Evolutionary conservation across 1,284 basidiomycete genomes (phyloP), one percentile per base, ranked within the genome.

Genomic region (Ganoderma multipileum): DNA sequence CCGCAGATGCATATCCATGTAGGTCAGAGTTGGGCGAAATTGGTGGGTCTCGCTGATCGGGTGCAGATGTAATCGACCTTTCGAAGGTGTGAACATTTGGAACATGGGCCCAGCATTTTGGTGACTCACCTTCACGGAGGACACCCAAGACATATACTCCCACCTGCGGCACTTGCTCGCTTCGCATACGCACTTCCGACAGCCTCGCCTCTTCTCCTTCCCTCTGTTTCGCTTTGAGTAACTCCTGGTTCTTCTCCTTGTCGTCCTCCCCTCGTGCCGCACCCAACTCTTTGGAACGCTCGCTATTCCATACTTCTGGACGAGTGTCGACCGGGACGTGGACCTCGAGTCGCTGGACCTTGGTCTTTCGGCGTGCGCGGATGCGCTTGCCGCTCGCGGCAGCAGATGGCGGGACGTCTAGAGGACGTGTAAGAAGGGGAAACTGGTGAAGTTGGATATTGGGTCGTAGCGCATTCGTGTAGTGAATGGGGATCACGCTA

Each of bases 391-490:
- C 93, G 73, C 88, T 90, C 42, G 85, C 77, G 50, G 81, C 79
- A 20, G 93, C 91, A 9, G 91, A 90, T 20, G 93, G 92, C 5
- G 93, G 92, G 3, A 85, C 85, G 80, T 91, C 90, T 2, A 95
- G 83, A 5, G 92, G 89, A 38, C 92, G 85, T 33, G 85, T 89
- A 6, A 94, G 82, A 9, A 95, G 84, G 12, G 93, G 93, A 74
- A 89, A 94, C 73, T 95, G 93, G 75, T 94, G 91, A 5, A 95
- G 79, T 44, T 93, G 91, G 39, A 95, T 76, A 75, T 90, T 85
- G 3, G 90, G 86, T 39, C 81, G 77, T 16, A 91, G 84, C 18
- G 81, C 79, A 77, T 89, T 87, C 36, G 91, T 91, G 74, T 86
- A 88, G 73, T 89, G 90, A 65, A 95, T 86, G 42, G 93, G 93